phyloP scores from a whole-genome alignment of 2,329 filamentous ascomycete genomes.

The Alternaria sp. region DNA sequence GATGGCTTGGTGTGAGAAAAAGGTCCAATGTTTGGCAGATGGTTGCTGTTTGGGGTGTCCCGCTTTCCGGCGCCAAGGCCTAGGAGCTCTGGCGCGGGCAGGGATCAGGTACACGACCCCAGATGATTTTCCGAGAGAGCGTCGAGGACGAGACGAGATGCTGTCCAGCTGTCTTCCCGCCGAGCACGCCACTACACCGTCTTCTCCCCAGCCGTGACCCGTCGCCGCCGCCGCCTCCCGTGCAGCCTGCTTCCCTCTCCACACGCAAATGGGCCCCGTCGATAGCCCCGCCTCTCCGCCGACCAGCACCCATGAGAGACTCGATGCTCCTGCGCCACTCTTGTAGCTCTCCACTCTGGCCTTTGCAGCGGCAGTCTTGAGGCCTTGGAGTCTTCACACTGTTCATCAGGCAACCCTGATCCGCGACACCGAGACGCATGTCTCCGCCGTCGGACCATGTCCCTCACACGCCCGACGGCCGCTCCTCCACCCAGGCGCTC shows the following conservation, averaged over 20 bases:
- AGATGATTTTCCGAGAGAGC: slow-evolving; percentile 22
- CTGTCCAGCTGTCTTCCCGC: slow-evolving; percentile 8
- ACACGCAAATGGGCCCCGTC: slow-evolving; percentile 25
- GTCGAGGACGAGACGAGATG: slow-evolving; percentile 19
- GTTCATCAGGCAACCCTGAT: background rate
- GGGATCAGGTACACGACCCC: slow-evolving; percentile 22
- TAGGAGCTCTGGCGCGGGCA: slow-evolving; percentile 19
- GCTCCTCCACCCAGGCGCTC: slow-evolving; percentile 50
- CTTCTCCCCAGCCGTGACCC: slow-evolving; percentile 6
- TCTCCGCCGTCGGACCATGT: slow-evolving; percentile 50
- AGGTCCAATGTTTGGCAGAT: slow-evolving; percentile 27
- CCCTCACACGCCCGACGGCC: slow-evolving; percentile 51
- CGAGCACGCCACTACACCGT: slow-evolving; percentile 15
- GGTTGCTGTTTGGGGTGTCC: slow-evolving; percentile 27
- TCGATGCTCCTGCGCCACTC: slow-evolving; percentile 31
- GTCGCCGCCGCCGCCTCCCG: slow-evolving; percentile 1
- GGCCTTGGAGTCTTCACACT: background rate
- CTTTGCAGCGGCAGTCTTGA: slow-evolving; percentile 8
- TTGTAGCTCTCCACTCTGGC: slow-evolving; percentile 16
- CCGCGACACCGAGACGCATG: slow-evolving; percentile 41
- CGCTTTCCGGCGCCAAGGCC: slow-evolving; percentile 14
- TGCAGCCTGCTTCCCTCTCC: slow-evolving; percentile 8
- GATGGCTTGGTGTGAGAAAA: slow-evolving; percentile 9
- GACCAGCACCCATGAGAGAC: slow-evolving; percentile 28
- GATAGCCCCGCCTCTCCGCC: slow-evolving; percentile 27